phyloP scores from a whole-genome alignment of 768 basidiomycete genomes.

The Panaeolus papilionaceus region DNA sequence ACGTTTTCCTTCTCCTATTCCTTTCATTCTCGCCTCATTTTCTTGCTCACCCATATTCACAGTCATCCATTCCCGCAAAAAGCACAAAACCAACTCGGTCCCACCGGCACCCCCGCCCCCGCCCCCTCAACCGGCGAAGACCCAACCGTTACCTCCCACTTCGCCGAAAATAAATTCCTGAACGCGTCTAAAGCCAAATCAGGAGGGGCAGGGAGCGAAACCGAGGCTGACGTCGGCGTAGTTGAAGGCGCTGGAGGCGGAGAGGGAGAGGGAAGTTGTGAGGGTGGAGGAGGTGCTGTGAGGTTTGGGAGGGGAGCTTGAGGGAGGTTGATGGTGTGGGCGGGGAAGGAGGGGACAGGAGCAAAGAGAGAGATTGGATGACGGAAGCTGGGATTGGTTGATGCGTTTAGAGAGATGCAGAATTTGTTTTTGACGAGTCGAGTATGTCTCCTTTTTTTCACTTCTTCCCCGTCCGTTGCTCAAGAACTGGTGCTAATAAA shows the following conservation, averaged over 20 bases:
- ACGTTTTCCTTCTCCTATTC: too few species aligned
- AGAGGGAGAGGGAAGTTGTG: too few species aligned
- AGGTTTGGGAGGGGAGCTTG: too few species aligned
- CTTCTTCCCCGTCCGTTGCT: not conserved
- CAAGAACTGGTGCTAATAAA: not conserved
- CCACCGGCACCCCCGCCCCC: too few species aligned
- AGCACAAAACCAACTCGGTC: slow-evolving; percentile 32
- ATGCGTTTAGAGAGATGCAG: slow-evolving; percentile 49
- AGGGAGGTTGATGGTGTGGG: not conserved
- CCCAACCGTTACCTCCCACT: too few species aligned
- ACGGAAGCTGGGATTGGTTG: slow-evolving; percentile 55
- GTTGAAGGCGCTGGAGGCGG: too few species aligned
- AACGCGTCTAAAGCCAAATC: not conserved
- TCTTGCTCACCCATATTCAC: not conserved
- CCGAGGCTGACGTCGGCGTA: too few species aligned
- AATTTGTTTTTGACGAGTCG: slow-evolving; percentile 81
- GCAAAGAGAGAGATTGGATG: slow-evolving; percentile 41
- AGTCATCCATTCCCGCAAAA: slow-evolving; percentile 69
- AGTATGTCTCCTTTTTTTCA: slow-evolving; percentile 48
- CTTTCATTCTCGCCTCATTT: too few species aligned
- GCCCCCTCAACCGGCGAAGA: too few species aligned
- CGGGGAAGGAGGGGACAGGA: not conserved
- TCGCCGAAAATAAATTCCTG: too few species aligned
- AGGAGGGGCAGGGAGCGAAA: not conserved
- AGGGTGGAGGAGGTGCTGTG: slow-evolving; percentile 27